Percentiles rank a stretch among this genome's conserved stretches.
Evolutionary conservation across 2,329 filamentous ascomycete species (phyloP).

Genomic region (Aspergillus sergii): DNA sequence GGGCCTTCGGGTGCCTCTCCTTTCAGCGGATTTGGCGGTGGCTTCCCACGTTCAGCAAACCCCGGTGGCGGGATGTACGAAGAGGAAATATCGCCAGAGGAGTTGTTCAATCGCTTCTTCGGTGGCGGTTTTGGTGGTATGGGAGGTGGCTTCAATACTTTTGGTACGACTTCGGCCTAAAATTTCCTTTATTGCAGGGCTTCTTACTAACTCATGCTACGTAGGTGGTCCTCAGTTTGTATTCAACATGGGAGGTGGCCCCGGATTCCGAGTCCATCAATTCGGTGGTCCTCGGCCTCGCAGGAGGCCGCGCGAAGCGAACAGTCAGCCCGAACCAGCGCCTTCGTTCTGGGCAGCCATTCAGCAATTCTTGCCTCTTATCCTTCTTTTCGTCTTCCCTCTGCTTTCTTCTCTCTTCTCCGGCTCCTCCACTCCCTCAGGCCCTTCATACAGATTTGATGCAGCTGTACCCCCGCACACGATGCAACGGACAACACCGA

Average conservation of each 20-base stretch:
- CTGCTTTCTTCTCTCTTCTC: conserved; percentile 79
- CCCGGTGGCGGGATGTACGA: conserved; percentile 70
- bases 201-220: conserved; percentile 8
- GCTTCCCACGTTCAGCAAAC: conserved; percentile 49
- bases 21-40: conserved; percentile 51
- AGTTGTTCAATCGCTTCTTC: conserved; percentile 97
- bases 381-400: conserved; percentile 85
- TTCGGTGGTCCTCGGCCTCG: conserved; percentile 82
- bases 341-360: conserved; percentile 57
- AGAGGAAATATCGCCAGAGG: conserved; percentile 92
- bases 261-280: conserved; percentile 90
- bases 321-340: conserved; percentile 55
- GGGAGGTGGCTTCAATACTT: conserved; percentile 64
- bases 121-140: conserved; percentile 63
- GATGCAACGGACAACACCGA: conserved; percentile 69
- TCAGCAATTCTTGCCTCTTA: conserved; percentile 80
- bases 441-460: conserved; percentile 78
- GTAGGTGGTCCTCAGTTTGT: conserved; percentile 79
- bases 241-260: conserved; percentile 91
- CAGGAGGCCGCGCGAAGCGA: conserved; percentile 70
- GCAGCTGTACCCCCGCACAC: conserved; percentile 71
- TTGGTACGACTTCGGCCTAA: conserved; percentile 55
- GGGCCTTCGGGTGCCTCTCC: conserved; percentile 44
- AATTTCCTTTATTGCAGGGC: background rate
- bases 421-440: conserved; percentile 54